Base-by-base conservation (phyloP, 306 rosid species). In the Purshia tridentata region DNA sequence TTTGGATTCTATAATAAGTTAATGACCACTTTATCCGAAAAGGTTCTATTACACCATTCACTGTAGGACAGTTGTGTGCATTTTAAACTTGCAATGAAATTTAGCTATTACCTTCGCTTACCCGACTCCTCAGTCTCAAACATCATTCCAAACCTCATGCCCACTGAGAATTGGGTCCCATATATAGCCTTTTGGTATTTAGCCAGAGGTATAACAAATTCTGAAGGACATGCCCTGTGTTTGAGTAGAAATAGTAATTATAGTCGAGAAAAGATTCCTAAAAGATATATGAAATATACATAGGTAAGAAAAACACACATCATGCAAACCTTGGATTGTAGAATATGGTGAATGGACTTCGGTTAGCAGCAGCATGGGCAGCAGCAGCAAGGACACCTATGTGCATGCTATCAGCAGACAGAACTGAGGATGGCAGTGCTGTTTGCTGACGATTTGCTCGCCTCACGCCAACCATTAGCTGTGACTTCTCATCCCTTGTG, bases 91-190 rank as follows among this genome's bases (percentile, higher is more conserved):
- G 35, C 35, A 29, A 29, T 29, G 35, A 11, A 50, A 50, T 50
- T 4, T 45, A 46, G 18, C 46, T 13, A 74, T 76, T 88, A 95
- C 99, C 99, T 89, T 78, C 98, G 96, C 84, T 95, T 95, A 51
- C 98, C 80, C 4, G 99, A 95, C 81, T 95, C 99, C 74, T 95
- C 99, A 9, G 99, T 95, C 88, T 95, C 99, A 81, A 95, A 95
- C 99, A 95, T 92, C 99, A 95, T 95, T 63, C 99, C 99, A 65
- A 91, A 95, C 82, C 99, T 95, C 98, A 95, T 95, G 68, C 99
- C 99, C 69, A 80, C 92, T 5, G 99, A 91, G 45, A 90, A 84
- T 40, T 90, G 99, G 9, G 91, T 91, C 29, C 93, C 98, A 75
- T 80, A 95, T 20, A 88, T 88, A 74, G 97, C 78, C 81, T 90